These are phyloP conservation scores for Cordyceps cateniannulata DNA, from an alignment of 2,329 filamentous ascomycete species.

Conservation along the genomic window DNA sequence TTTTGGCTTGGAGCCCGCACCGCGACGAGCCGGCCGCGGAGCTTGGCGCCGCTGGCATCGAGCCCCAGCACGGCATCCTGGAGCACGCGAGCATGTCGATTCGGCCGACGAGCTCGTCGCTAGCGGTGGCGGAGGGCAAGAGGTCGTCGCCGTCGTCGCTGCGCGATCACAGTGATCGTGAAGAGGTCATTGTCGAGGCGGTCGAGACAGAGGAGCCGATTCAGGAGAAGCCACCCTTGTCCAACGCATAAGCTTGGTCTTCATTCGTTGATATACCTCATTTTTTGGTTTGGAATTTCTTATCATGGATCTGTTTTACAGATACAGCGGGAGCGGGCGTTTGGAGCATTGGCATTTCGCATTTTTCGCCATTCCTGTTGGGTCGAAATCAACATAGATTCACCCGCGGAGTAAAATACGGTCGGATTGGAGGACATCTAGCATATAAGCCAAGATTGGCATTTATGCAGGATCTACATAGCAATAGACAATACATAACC, in stretches of 20 bases:
- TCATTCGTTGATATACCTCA: constrained; percentile 1
- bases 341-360: constrained; percentile 1
- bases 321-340: not conserved
- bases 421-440: not conserved
- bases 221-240: constrained; percentile 15
- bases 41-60: constrained; percentile 35
- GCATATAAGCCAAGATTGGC: not conserved
- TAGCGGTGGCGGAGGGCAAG: constrained; percentile 13
- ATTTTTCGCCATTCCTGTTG: not conserved
- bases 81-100: constrained; percentile 47
- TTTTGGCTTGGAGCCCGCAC: constrained; percentile 79
- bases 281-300: not conserved
- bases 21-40: constrained; percentile 56
- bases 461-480: not conserved
- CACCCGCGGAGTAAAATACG: not conserved
- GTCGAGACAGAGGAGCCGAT: not conserved
- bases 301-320: not conserved
- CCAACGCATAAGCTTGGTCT: not conserved
- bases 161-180: constrained; percentile 4
- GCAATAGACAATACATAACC: not conserved
- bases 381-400: not conserved
- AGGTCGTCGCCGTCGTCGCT: constrained; percentile 7
- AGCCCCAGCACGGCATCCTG: constrained; percentile 65
- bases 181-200: constrained; percentile 8
- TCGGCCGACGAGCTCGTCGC: constrained; percentile 19